A percentile compares a stretch with the other conserved stretches of the same genome.
These are phyloP conservation scores for Globisporangium canariense DNA, from an alignment of 352 stramenopile species.

Conservation along the genomic window DNA sequence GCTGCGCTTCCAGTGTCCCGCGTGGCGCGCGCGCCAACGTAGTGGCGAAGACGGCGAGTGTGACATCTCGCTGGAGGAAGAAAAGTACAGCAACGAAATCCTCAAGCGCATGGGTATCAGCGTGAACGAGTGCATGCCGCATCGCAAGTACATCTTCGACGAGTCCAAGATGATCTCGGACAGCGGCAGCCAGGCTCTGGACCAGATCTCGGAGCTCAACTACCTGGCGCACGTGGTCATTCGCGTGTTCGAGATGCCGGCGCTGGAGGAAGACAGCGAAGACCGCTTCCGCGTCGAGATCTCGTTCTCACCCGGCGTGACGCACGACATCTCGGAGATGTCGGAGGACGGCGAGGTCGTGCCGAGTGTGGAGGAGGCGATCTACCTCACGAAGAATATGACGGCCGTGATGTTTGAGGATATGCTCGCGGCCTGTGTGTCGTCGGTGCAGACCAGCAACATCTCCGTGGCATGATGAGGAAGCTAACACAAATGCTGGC, in stretches of 20 bases:
- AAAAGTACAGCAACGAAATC: constrained; percentile 84
- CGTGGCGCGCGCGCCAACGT: constrained; percentile 60
- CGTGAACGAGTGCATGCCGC: constrained; percentile 72
- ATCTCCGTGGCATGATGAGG: not conserved
- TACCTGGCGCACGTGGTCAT: constrained; percentile 99
- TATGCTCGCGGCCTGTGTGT: constrained; percentile 83
- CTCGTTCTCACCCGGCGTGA: constrained; percentile 75
- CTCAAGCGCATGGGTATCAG: constrained; percentile 85
- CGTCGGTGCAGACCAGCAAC: constrained; percentile 51
- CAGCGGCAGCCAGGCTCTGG: constrained; percentile 61
- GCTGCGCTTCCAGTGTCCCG: constrained; percentile 87
- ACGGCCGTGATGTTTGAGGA: constrained; percentile 87
- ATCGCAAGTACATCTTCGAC: constrained; percentile 80
- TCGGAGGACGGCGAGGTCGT: constrained; percentile 19
- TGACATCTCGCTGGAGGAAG: constrained; percentile 74
- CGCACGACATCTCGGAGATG: constrained; percentile 30
- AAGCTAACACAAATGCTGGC: not conserved
- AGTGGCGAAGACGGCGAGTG: constrained; percentile 60
- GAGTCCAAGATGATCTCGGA: constrained; percentile 80
- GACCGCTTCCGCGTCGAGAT: constrained; percentile 86
- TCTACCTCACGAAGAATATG: constrained; percentile 86
- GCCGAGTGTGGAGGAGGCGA: constrained; percentile 52
- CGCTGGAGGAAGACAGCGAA: constrained; percentile 75
- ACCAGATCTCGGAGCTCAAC: constrained; percentile 94
- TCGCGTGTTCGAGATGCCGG: constrained; percentile 96